Evolutionary conservation across 1,284 basidiomycete genomes (phyloP).

Genomic region (Microbotryomycetes sp.): DNA sequence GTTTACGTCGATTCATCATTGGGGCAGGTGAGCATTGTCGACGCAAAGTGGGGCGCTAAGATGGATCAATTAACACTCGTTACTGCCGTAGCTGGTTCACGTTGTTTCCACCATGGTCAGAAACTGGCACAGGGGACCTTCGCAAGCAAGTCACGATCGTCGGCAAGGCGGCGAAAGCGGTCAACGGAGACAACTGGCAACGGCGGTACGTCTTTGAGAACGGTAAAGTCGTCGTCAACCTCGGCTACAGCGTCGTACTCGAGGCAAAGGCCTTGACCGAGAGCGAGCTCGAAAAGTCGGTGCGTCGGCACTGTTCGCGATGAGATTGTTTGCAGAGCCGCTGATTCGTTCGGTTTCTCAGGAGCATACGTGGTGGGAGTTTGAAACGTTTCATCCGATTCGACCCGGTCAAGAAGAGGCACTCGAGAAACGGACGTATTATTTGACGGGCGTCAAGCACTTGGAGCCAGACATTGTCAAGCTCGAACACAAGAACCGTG

Average conservation of each 20-base stretch:
- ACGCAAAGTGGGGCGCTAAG: too few relatives aligned
- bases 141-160: constrained; percentile 26
- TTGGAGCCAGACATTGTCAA: constrained; percentile 19
- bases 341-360: not conserved
- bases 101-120: constrained; percentile 30
- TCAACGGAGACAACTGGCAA: constrained; percentile 33
- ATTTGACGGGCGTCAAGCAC: constrained; percentile 25
- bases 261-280: constrained; percentile 9
- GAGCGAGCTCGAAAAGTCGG: constrained; percentile 21
- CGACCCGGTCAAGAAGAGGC: constrained; percentile 26
- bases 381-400: constrained; percentile 32
- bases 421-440: constrained; percentile 33
- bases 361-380: constrained; percentile 34
- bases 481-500: constrained; percentile 33
- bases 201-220: constrained; percentile 33
- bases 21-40: constrained; percentile 22
- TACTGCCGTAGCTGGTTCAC: constrained; percentile 21
- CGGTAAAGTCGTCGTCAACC: constrained; percentile 21
- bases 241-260: constrained; percentile 24
- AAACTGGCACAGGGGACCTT: constrained; percentile 22
- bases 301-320: not conserved
- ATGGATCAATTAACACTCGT: not conserved
- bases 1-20: constrained; percentile 34
- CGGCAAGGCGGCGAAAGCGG: constrained; percentile 29
- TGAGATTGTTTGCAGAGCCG: not conserved